Percentiles rank a stretch among this genome's conserved stretches.
Conservation (phyloP, 768 basidiomycete species). For the Kwoniella heveanensis region DNA sequence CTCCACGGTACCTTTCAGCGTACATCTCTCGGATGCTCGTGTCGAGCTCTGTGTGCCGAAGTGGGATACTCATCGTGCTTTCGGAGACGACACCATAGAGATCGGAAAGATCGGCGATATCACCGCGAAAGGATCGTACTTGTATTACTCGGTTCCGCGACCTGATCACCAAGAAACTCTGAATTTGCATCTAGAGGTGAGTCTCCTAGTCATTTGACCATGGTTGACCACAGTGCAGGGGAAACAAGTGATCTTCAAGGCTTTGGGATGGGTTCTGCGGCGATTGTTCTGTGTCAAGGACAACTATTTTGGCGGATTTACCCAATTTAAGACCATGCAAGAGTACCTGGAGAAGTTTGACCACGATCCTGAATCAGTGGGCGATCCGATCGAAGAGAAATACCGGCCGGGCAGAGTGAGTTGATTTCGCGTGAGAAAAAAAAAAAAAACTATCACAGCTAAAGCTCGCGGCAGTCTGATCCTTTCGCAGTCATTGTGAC, state of each 20-base stretch:
- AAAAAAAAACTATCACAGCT: constrained; percentile 2
- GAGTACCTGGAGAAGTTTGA: constrained; percentile 78
- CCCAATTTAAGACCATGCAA: constrained; percentile 81
- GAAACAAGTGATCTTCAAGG: constrained; percentile 61
- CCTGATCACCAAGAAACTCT: constrained; percentile 78
- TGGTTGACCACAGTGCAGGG: constrained; percentile 25
- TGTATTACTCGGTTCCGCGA: constrained; percentile 68
- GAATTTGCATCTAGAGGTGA: constrained; percentile 62
- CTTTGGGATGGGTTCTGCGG: constrained; percentile 83
- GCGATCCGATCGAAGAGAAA: constrained; percentile 78
- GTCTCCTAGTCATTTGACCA: neutral
- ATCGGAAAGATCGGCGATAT: constrained; percentile 67
- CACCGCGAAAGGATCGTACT: constrained; percentile 69
- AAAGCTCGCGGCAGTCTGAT: constrained; percentile 64
- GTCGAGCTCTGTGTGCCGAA: constrained; percentile 72
- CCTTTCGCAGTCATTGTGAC: constrained; percentile 73
- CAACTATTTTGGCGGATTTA: constrained; percentile 93
- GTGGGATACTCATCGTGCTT: constrained; percentile 79
- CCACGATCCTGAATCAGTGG: constrained; percentile 63
- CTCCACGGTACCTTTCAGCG: constrained; percentile 67
- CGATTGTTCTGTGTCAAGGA: constrained; percentile 85
- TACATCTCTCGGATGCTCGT: constrained; percentile 65
- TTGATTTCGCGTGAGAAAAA: neutral
- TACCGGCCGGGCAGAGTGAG: constrained; percentile 77
- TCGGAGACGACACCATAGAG: constrained; percentile 65